These are phyloP conservation scores for Phytophthora pluvialis DNA, from an alignment of 352 stramenopile genomes.

Conservation along the genomic window DNA sequence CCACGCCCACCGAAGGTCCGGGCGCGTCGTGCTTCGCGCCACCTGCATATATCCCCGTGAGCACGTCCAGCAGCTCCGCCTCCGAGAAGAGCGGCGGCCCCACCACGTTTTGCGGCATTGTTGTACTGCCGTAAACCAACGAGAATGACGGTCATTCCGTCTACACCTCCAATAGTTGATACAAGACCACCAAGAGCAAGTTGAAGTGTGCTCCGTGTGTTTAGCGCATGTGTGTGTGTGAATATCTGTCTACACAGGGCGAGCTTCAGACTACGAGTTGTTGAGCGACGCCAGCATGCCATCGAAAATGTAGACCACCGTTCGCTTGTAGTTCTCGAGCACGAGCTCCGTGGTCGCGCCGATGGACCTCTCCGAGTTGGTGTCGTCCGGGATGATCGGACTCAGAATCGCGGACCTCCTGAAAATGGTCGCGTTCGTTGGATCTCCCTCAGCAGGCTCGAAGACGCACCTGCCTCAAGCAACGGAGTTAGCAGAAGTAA, in stretches of 20 bases:
- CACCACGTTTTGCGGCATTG: conserved; percentile 1
- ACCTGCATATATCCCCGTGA: conserved; percentile 40
- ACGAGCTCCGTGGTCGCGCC: conserved; percentile 44
- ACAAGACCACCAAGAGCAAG: conserved; percentile 1
- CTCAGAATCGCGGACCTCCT: conserved; percentile 48
- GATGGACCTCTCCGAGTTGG: conserved; percentile 41
- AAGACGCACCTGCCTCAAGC: conserved; percentile 44
- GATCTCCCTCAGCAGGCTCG: conserved; percentile 41
- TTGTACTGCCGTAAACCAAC: background rate
- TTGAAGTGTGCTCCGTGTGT: conserved; percentile 1
- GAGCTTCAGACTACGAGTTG: background rate
- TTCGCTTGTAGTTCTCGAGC: conserved; percentile 43
- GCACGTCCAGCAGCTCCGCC: conserved; percentile 54
- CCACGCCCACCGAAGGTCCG: conserved; percentile 18
- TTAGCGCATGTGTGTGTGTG: too few species aligned
- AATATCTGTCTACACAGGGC: background rate
- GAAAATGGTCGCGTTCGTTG: conserved; percentile 42
- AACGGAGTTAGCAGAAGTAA: background rate
- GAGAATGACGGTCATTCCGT: conserved; percentile 19
- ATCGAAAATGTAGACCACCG: conserved; percentile 41
- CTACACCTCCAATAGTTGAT: background rate
- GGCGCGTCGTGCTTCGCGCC: background rate
- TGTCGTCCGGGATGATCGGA: conserved; percentile 32
- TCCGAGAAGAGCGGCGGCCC: conserved; percentile 42
- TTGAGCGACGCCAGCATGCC: conserved; percentile 23